These are phyloP conservation scores for Tulasnella calospora DNA, from an alignment of 768 basidiomycete species.

Conservation along the genomic window DNA sequence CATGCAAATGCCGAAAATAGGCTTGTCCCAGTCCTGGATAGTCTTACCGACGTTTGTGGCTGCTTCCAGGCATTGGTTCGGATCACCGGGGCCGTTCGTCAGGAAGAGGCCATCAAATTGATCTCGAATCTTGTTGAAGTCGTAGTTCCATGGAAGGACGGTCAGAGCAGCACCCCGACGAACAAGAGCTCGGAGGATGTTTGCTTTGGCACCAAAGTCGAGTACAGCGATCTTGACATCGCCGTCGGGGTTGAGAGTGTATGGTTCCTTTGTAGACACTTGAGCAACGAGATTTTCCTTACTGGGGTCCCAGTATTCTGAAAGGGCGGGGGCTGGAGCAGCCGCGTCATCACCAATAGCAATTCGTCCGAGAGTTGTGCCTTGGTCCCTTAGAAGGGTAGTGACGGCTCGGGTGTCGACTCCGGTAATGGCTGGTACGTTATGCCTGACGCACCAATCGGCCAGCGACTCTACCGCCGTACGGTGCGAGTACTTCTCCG, in stretches of 20 bases:
- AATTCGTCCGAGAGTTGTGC: constrained; percentile 89
- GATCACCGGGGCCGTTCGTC: constrained; percentile 95
- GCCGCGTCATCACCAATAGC: constrained; percentile 72
- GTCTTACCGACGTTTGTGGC: constrained; percentile 75
- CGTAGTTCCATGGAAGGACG: constrained; percentile 95
- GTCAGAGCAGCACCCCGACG: constrained; percentile 88
- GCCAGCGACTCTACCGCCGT: constrained; percentile 87
- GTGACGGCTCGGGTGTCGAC: constrained; percentile 98
- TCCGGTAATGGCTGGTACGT: constrained; percentile 90
- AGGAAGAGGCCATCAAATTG: constrained; percentile 93
- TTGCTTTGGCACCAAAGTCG: constrained; percentile 97
- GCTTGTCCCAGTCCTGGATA: constrained; percentile 82
- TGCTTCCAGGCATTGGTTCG: constrained; percentile 80
- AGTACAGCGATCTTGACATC: constrained; percentile 91
- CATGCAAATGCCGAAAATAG: constrained; percentile 99
- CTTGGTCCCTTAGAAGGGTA: constrained; percentile 86
- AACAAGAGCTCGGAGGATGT: constrained; percentile 89
- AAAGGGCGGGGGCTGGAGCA: constrained; percentile 50
- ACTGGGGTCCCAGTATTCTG: constrained; percentile 93
- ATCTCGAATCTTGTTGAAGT: constrained; percentile 89
- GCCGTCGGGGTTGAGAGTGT: constrained; percentile 79
- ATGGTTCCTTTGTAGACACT: constrained; percentile 79
- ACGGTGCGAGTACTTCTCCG: constrained; percentile 92
- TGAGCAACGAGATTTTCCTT: constrained; percentile 90
- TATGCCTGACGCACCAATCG: constrained; percentile 86